A percentile compares a stretch with the other conserved stretches of the same genome.
Conservation (phyloP, 306 rosid genomes). For the Rosa rugosa region DNA sequence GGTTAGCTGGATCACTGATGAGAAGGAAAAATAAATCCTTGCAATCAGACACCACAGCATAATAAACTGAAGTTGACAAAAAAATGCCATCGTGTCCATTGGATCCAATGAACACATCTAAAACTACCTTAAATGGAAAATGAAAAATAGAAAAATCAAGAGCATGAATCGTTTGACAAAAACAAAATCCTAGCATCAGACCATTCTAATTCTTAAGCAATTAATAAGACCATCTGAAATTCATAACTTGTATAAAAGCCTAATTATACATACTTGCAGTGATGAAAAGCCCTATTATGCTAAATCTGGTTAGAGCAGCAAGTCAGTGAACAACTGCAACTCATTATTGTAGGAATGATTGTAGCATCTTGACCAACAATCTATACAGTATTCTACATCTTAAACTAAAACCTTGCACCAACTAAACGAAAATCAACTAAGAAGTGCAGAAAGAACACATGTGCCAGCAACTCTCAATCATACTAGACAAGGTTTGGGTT, state of each 20-base stretch:
- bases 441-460: conserved; percentile 40
- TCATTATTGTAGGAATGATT: neutral
- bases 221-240: neutral
- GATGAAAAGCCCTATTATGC: neutral
- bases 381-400: neutral
- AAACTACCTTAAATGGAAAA: neutral
- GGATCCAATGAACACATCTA: neutral
- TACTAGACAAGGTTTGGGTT: too few species aligned
- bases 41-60: too few species aligned
- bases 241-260: neutral
- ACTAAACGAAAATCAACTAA: neutral
- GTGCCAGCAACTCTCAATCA: conserved; percentile 94
- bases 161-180: neutral
- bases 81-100: neutral
- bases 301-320: neutral
- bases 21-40: too few species aligned
- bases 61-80: too few species aligned
- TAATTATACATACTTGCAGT: neutral
- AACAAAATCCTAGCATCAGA: neutral
- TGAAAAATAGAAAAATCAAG: neutral
- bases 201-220: neutral
- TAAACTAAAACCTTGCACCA: neutral
- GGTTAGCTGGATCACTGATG: too few species aligned
- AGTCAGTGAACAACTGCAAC: neutral
- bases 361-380: neutral